Conservation (phyloP, 2,329 filamentous ascomycete species). For the Botryotinia narcissicola region DNA sequence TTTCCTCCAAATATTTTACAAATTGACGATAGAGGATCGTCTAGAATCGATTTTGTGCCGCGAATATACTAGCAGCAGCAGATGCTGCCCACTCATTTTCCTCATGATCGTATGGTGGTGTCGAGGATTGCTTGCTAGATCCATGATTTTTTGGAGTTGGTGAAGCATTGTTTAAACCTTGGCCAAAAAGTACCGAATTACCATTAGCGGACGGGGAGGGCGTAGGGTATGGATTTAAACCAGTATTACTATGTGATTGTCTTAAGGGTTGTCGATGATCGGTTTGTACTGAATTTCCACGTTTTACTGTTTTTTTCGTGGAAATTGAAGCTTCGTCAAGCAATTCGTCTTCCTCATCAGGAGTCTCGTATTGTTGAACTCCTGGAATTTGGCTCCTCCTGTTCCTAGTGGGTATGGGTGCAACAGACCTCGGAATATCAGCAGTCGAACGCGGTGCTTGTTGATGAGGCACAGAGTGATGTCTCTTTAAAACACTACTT, state of each 20-base stretch:
- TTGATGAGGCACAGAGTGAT: conserved; percentile 63
- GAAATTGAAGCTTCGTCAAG: conserved; percentile 84
- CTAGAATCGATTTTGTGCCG: conserved; percentile 63
- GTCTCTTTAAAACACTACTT: conserved; percentile 57
- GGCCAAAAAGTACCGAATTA: conserved; percentile 66
- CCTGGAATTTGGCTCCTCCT: conserved; percentile 72
- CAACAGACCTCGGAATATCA: conserved; percentile 56
- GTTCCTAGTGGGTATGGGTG: conserved; percentile 75
- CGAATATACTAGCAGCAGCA: conserved; percentile 78
- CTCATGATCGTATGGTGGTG: conserved; percentile 92
- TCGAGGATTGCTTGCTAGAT: conserved; percentile 75
- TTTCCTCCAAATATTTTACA: conserved; percentile 39
- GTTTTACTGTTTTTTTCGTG: conserved; percentile 71
- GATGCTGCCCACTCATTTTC: conserved; percentile 88
- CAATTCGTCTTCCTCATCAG: conserved; percentile 94
- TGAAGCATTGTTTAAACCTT: conserved; percentile 54
- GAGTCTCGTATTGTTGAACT: conserved; percentile 84
- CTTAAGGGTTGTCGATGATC: conserved; percentile 51
- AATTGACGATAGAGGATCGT: conserved; percentile 26
- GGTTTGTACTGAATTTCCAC: conserved; percentile 40
- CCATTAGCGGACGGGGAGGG: conserved; percentile 79
- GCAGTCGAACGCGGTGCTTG: conserved; percentile 50
- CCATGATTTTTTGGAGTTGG: conserved; percentile 44
- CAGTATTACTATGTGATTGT: conserved; percentile 64
- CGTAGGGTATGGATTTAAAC: conserved; percentile 63